These are phyloP conservation scores for Nitzschia sp. DNA, from an alignment of 108 stramenopile species.

Conservation along the genomic window DNA sequence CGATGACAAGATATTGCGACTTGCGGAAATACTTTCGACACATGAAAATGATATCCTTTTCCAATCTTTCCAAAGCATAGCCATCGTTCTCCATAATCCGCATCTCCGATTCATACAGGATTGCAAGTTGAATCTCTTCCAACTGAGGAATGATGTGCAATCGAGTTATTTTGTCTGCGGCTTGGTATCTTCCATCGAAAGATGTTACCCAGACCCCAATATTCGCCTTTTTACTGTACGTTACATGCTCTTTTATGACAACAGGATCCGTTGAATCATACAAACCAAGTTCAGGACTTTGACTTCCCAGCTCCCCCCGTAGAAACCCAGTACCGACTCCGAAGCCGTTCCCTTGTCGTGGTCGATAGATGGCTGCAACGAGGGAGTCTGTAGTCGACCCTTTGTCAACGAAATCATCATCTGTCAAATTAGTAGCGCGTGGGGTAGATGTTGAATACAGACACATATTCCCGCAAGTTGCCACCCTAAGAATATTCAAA, in stretches of 20 bases:
- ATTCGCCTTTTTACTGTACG: constrained; percentile 33
- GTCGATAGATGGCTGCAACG: constrained; percentile 37
- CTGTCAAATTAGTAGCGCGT: not conserved
- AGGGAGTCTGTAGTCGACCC: not conserved
- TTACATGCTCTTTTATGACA: constrained; percentile 26
- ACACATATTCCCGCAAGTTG: not conserved
- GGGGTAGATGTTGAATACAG: not conserved
- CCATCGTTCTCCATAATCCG: not conserved
- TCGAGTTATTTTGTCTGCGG: constrained; percentile 6
- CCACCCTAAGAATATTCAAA: constrained; percentile 30
- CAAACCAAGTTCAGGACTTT: constrained; percentile 23
- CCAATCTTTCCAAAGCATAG: constrained; percentile 3
- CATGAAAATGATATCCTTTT: constrained; percentile 21
- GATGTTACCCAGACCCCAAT: constrained; percentile 19
- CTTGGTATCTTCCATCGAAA: not conserved
- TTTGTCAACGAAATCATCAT: not conserved
- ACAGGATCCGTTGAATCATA: constrained; percentile 27
- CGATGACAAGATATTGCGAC: constrained; percentile 17
- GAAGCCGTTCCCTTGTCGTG: constrained; percentile 31
- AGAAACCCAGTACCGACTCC: constrained; percentile 18
- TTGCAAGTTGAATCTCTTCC: constrained; percentile 9
- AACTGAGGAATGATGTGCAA: constrained; percentile 25
- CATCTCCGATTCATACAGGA: constrained; percentile 24
- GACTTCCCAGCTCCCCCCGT: constrained; percentile 20
- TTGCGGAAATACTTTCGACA: constrained; percentile 26